These are phyloP conservation scores for Jaapia argillacea DNA, from an alignment of 768 basidiomycete genomes.

Conservation along the genomic window DNA sequence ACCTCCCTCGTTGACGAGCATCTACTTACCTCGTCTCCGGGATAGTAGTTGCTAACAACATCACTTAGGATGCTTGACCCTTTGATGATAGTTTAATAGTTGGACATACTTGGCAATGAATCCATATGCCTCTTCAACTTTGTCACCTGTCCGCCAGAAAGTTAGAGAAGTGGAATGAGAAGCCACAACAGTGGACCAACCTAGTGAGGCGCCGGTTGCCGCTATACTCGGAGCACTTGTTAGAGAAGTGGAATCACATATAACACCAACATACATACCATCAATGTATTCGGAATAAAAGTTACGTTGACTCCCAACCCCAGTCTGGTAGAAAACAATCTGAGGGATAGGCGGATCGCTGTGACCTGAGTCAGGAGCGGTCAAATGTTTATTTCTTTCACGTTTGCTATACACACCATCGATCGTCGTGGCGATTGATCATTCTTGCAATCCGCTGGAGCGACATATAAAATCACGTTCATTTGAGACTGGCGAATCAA, in stretches of 20 bases:
- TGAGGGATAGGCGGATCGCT: slow-evolving; percentile 39
- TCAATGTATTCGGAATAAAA: slow-evolving; percentile 52
- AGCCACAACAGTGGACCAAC: no score
- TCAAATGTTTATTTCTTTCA: slow-evolving; percentile 2
- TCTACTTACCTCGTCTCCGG: slow-evolving; percentile 55
- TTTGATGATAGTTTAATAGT: background rate
- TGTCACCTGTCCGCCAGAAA: slow-evolving; percentile 37
- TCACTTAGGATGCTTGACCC: background rate
- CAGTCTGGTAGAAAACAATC: slow-evolving; percentile 55
- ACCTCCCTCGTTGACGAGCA: background rate
- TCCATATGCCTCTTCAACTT: slow-evolving; percentile 73
- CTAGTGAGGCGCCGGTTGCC: slow-evolving; percentile 51
- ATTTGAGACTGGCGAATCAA: background rate
- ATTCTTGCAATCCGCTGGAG: slow-evolving; percentile 45
- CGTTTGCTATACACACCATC: slow-evolving; percentile 16
- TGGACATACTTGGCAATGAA: slow-evolving; percentile 65
- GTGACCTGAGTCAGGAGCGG: background rate
- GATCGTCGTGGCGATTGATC: slow-evolving; percentile 37
- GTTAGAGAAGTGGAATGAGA: background rate
- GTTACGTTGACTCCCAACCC: slow-evolving; percentile 48
- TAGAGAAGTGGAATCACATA: no score
- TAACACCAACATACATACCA: slow-evolving; percentile 34
- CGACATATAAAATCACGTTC: background rate
- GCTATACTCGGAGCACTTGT: slow-evolving; percentile 25
- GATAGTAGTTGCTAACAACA: slow-evolving; percentile 47